Conservation (phyloP, 2,329 filamentous ascomycete species). For the Periglandula ipomoeae region DNA sequence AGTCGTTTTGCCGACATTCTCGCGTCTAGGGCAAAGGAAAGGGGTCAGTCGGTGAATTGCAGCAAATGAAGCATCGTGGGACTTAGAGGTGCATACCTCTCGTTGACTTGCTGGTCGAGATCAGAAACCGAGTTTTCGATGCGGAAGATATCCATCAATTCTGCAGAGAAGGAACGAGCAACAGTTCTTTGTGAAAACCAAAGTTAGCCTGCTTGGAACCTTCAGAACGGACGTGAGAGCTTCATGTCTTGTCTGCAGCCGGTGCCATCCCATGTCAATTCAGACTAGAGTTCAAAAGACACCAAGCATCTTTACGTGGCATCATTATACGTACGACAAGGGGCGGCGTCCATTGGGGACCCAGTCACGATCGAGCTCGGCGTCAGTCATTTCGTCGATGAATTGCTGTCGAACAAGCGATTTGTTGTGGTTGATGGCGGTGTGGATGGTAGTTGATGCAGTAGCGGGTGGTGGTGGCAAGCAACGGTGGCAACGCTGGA, state of each 20-base stretch:
- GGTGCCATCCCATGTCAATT: background rate
- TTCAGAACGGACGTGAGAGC: background rate
- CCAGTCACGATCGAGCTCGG: slow-evolving; percentile 68
- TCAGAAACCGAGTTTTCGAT: slow-evolving; percentile 70
- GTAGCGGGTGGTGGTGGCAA: background rate
- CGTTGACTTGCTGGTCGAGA: slow-evolving; percentile 65
- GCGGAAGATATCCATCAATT: slow-evolving; percentile 82
- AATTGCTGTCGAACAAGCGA: slow-evolving; percentile 3
- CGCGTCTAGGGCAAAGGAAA: slow-evolving; percentile 4
- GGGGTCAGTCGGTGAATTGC: background rate
- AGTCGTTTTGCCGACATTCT: slow-evolving; percentile 60
- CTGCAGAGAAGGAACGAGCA: slow-evolving; percentile 76
- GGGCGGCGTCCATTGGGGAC: slow-evolving; percentile 69
- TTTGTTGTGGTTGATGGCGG: background rate
- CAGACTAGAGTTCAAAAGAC: background rate
- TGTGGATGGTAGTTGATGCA: background rate
- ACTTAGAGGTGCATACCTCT: slow-evolving; percentile 54
- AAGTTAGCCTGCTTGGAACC: background rate
- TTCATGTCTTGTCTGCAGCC: background rate
- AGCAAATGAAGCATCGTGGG: background rate
- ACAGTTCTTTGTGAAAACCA: slow-evolving; percentile 53
- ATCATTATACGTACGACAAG: slow-evolving; percentile 61
- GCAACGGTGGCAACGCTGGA: background rate
- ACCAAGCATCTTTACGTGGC: background rate
- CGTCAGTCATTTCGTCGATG: slow-evolving; percentile 41